A percentile compares a stretch with the other conserved stretches of the same genome.
phyloP scores from a whole-genome alignment of 176 grass and related monocot species.

The Aechmea fasciata region DNA sequence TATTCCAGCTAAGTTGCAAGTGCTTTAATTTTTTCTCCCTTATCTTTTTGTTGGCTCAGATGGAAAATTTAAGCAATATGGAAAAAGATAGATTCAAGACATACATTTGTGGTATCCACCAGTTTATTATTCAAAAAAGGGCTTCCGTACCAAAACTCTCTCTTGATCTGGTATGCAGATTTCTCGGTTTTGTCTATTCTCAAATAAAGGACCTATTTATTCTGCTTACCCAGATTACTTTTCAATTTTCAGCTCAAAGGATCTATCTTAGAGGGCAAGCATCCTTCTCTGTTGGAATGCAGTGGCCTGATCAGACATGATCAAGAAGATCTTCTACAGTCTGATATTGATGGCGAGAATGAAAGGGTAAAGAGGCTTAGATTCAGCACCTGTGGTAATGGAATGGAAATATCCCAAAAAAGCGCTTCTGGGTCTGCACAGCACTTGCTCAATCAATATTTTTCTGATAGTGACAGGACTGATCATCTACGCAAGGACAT shows the following conservation, averaged over 20 bases:
- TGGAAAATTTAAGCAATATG: no score
- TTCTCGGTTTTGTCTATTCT: neutral
- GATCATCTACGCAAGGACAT: neutral
- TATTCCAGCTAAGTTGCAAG: no score
- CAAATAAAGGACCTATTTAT: neutral
- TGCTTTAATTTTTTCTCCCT: no score
- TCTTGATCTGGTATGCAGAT: neutral
- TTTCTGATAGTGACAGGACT: neutral
- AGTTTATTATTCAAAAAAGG: neutral
- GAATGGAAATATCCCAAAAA: neutral
- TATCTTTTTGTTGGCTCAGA: no score
- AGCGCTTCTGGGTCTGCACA: neutral
- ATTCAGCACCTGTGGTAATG: neutral
- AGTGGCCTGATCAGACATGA: neutral
- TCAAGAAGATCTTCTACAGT: neutral
- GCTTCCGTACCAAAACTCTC: constrained; percentile 1
- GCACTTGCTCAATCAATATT: neutral
- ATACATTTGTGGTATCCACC: neutral
- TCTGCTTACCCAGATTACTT: neutral
- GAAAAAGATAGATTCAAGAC: neutral
- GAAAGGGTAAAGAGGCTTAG: constrained; percentile 2
- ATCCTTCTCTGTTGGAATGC: neutral
- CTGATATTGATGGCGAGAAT: neutral
- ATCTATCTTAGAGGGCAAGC: neutral
- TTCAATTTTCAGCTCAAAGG: neutral